Evolutionary conservation across 1,284 basidiomycete genomes (phyloP).

Genomic region (Volvariella volvacea): DNA sequence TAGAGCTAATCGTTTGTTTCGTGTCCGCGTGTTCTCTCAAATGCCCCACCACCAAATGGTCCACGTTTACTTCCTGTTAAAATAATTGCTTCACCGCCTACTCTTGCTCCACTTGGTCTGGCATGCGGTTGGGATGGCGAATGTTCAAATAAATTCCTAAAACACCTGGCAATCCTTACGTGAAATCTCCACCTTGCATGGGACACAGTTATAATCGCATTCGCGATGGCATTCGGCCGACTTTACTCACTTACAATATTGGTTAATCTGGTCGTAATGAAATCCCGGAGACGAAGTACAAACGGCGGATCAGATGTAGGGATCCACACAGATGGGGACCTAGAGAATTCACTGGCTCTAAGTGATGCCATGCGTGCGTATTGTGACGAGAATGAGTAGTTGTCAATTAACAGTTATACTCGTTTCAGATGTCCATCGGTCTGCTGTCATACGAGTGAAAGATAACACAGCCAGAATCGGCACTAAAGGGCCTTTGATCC

Average conservation of each 20-base stretch:
- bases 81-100: too few relatives aligned
- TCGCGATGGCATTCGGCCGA: not conserved
- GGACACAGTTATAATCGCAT: not conserved
- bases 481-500: too few relatives aligned
- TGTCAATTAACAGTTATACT: not conserved
- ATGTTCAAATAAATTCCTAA: too few relatives aligned
- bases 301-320: not conserved
- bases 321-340: not conserved
- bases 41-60: too few relatives aligned
- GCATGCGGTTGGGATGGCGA: too few relatives aligned
- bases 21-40: too few relatives aligned
- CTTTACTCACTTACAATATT: not conserved
- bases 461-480: not conserved
- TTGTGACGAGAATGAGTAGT: not conserved
- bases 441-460: not conserved
- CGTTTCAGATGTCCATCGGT: not conserved
- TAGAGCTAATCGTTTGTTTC: too few relatives aligned
- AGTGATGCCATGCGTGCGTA: not conserved
- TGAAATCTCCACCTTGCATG: not conserved
- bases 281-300: not conserved
- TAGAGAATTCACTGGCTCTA: constrained; percentile 1
- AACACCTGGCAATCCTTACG: too few relatives aligned
- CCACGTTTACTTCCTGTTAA: too few relatives aligned
- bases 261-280: not conserved
- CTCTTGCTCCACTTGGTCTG: too few relatives aligned